A percentile compares a stretch with the other conserved stretches of the same genome.
These are phyloP conservation scores for Coemansia sp. DNA, from an alignment of 371 early-diverging fungal genomes.

Conservation along the genomic window DNA sequence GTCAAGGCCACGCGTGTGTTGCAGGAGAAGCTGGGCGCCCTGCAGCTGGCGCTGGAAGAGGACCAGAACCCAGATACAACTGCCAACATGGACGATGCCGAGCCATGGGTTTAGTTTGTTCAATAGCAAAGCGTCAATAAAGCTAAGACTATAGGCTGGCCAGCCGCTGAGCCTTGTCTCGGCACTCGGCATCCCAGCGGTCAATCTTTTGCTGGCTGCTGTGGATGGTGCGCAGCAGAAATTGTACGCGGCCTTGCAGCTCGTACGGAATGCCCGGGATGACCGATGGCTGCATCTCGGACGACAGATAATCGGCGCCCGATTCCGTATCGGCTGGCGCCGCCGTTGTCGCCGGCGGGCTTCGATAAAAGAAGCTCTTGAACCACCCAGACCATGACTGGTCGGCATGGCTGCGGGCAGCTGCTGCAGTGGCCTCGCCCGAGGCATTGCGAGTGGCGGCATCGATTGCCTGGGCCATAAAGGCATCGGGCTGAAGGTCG, in stretches of 20 bases:
- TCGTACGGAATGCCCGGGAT: slow-evolving; percentile 37
- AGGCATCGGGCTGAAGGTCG: slow-evolving; percentile 23
- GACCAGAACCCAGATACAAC: slow-evolving; percentile 42
- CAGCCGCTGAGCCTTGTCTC: slow-evolving; percentile 11
- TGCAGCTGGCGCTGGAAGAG: slow-evolving; percentile 71
- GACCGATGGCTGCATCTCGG: slow-evolving; percentile 6
- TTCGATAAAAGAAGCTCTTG: slow-evolving; percentile 15
- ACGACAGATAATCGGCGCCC: not conserved
- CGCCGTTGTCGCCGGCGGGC: not conserved
- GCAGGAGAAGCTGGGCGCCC: slow-evolving; percentile 76
- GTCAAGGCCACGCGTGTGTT: slow-evolving; percentile 77
- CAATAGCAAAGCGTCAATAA: not conserved
- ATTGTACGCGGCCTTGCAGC: slow-evolving; percentile 48
- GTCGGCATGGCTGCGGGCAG: not conserved
- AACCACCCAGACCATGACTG: slow-evolving; percentile 43
- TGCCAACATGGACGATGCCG: slow-evolving; percentile 41
- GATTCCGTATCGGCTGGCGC: not conserved
- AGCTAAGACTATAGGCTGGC: slow-evolving; percentile 8
- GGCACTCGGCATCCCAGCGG: slow-evolving; percentile 29
- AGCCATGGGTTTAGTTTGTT: slow-evolving; percentile 39
- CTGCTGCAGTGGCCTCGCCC: not conserved
- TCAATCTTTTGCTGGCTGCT: slow-evolving; percentile 43
- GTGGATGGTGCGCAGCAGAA: slow-evolving; percentile 36
- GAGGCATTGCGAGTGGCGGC: not conserved
- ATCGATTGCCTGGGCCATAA: slow-evolving; percentile 23